Conservation (phyloP, 306 rosid species). For the Mimosa pudica region DNA sequence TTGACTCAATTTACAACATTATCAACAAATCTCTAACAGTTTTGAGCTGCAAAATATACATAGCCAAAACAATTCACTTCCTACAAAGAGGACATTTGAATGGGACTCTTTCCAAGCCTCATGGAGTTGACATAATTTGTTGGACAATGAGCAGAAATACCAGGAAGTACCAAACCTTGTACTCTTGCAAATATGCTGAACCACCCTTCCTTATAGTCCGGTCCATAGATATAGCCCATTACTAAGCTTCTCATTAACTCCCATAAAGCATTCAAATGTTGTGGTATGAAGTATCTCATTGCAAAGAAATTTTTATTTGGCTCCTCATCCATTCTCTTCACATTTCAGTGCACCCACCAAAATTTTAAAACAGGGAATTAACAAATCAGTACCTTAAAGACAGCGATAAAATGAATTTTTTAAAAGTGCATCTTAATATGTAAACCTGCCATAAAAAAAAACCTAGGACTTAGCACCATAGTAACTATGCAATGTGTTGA, state of each 20-base stretch:
- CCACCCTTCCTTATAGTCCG: conserved; percentile 72
- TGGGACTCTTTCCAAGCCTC: conserved; percentile 57
- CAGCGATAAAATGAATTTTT: background rate
- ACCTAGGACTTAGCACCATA: background rate
- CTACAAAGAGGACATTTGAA: conserved; percentile 45
- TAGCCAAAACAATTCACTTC: background rate
- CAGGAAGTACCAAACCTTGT: conserved; percentile 68
- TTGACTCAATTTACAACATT: no score
- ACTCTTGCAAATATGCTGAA: conserved; percentile 49
- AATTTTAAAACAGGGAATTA: background rate
- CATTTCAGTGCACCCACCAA: conserved; percentile 25
- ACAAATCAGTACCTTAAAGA: conserved; percentile 25
- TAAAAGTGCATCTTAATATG: background rate
- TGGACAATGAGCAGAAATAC: conserved; percentile 65
- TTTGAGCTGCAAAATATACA: no score
- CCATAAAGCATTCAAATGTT: conserved; percentile 69
- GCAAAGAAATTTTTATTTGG: conserved; percentile 72
- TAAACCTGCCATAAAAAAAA: background rate
- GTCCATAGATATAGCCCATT: conserved; percentile 60
- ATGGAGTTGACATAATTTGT: conserved; percentile 62
- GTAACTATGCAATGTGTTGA: background rate
- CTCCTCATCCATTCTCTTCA: conserved; percentile 61
- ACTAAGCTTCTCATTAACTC: conserved; percentile 65
- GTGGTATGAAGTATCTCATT: conserved; percentile 42
- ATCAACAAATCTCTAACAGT: no score